Conservation (phyloP, 805 yeast genomes). For the Pichia deserticola region DNA sequence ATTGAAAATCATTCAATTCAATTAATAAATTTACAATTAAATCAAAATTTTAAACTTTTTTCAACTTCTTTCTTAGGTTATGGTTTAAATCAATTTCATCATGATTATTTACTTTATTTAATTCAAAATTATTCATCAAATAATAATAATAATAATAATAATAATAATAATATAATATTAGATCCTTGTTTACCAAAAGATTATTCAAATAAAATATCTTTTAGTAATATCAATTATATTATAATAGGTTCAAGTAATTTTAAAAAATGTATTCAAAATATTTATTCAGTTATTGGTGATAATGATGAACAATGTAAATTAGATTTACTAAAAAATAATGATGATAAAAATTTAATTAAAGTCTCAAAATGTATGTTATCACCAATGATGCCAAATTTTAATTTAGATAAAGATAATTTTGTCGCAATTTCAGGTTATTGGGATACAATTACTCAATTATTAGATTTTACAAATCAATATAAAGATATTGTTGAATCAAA, state of each 20-base stretch:
- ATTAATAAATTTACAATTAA: slow-evolving; percentile 38
- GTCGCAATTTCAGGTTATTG: slow-evolving; percentile 64
- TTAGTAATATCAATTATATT: slow-evolving; percentile 14
- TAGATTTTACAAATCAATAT: slow-evolving; percentile 25
- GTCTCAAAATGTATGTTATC: slow-evolving; percentile 43
- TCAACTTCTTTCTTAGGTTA: slow-evolving; percentile 53
- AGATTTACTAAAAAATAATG: background rate
- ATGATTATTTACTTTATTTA: slow-evolving; percentile 36
- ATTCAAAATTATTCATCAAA: background rate
- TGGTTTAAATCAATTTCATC: slow-evolving; percentile 52
- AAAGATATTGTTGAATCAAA: slow-evolving; percentile 6
- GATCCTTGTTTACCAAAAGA: slow-evolving; percentile 58
- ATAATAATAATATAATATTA: slow-evolving; percentile 11
- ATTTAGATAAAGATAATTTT: slow-evolving; percentile 48
- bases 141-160: slow-evolving; percentile 1
- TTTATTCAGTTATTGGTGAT: slow-evolving; percentile 24
- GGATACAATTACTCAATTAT: slow-evolving; percentile 47
- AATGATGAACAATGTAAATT: slow-evolving; percentile 16
- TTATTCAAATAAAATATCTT: slow-evolving; percentile 17
- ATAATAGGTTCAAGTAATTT: slow-evolving; percentile 49
- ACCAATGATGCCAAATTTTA: slow-evolving; percentile 38
- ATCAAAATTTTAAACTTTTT: slow-evolving; percentile 36
- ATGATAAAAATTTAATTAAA: slow-evolving; percentile 13
- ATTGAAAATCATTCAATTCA: slow-evolving; percentile 35
- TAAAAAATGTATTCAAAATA: slow-evolving; percentile 36